Percentiles rank a stretch among this genome's conserved stretches.
These are phyloP conservation scores for Globisporangium sylvaticum DNA, from an alignment of 352 stramenopile species.

Conservation along the genomic window DNA sequence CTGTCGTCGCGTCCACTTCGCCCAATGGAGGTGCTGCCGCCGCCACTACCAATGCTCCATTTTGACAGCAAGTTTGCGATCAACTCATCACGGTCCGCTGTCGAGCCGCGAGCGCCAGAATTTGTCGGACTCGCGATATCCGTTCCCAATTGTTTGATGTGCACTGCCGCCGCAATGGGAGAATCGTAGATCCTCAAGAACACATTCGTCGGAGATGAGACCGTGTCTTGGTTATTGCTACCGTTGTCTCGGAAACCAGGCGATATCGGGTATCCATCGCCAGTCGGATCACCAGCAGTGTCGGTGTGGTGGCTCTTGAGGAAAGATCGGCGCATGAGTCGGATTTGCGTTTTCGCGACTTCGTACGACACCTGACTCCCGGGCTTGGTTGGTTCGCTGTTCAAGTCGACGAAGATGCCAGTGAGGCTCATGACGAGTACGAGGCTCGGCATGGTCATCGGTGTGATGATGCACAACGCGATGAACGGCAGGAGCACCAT, in stretches of 20 bases:
- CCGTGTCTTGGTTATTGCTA: neutral
- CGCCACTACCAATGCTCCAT: neutral
- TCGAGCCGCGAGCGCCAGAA: neutral
- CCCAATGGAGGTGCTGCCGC: constrained; percentile 3
- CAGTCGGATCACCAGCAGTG: constrained; percentile 18
- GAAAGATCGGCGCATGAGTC: constrained; percentile 68
- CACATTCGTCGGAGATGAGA: constrained; percentile 40
- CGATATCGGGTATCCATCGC: neutral
- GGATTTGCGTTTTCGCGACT: constrained; percentile 64
- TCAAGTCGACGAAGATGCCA: constrained; percentile 83
- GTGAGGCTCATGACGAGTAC: constrained; percentile 87
- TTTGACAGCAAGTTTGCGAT: constrained; percentile 3
- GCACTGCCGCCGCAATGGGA: constrained; percentile 33
- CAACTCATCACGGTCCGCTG: neutral
- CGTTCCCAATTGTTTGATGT: constrained; percentile 18
- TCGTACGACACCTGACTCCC: constrained; percentile 27
- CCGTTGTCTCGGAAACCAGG: neutral
- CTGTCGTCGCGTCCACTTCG: constrained; percentile 26
- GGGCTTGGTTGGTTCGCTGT: constrained; percentile 21
- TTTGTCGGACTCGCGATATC: constrained; percentile 17
- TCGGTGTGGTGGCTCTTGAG: constrained; percentile 62
- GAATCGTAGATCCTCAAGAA: constrained; percentile 77
- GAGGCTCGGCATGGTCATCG: constrained; percentile 83
- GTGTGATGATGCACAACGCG: constrained; percentile 73
- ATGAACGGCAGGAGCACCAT: constrained; percentile 69